Evolutionary conservation across 1,139 yeast genomes (phyloP).

Genomic region (Candida sanyaensis): DNA sequence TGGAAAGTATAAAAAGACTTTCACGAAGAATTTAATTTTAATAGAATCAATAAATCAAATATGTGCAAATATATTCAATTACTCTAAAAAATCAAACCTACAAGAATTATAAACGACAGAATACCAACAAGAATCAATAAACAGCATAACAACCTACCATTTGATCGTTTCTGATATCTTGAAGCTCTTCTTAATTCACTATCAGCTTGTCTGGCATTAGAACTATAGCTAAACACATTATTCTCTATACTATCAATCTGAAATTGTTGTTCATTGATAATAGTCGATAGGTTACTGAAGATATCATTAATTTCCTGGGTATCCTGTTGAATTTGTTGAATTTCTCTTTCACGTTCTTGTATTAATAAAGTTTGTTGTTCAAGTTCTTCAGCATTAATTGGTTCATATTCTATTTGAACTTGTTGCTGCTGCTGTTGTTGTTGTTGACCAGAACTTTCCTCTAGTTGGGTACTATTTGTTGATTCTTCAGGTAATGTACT

Average conservation of each 20-base stretch:
- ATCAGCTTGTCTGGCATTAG: constrained; percentile 70
- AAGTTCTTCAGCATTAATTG: constrained; percentile 79
- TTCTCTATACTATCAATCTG: constrained; percentile 85
- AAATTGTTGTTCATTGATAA: constrained; percentile 86
- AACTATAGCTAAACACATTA: constrained; percentile 69
- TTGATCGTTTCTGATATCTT: constrained; percentile 69
- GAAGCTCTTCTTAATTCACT: constrained; percentile 75
- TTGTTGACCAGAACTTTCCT: constrained; percentile 16
- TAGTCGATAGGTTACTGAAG: constrained; percentile 77
- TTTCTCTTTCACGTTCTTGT: constrained; percentile 84
- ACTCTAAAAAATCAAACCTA: constrained; percentile 34
- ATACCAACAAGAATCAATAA: constrained; percentile 57
- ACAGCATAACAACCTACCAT: constrained; percentile 75
- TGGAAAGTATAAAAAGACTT: constrained; percentile 44
- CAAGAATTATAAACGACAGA: constrained; percentile 36
- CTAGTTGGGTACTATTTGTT: constrained; percentile 18
- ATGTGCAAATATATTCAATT: background rate
- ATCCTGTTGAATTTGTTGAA: constrained; percentile 82
- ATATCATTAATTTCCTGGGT: constrained; percentile 86
- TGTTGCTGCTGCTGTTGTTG: too few relatives aligned
- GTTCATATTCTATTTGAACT: constrained; percentile 64
- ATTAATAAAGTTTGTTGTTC: constrained; percentile 82
- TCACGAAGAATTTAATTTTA: too few relatives aligned
- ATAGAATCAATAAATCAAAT: too few relatives aligned
- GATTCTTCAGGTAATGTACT: constrained; percentile 11